Conservation (phyloP, 139 green algal genomes). For the Auxenochlorella pyrenoidosa region DNA sequence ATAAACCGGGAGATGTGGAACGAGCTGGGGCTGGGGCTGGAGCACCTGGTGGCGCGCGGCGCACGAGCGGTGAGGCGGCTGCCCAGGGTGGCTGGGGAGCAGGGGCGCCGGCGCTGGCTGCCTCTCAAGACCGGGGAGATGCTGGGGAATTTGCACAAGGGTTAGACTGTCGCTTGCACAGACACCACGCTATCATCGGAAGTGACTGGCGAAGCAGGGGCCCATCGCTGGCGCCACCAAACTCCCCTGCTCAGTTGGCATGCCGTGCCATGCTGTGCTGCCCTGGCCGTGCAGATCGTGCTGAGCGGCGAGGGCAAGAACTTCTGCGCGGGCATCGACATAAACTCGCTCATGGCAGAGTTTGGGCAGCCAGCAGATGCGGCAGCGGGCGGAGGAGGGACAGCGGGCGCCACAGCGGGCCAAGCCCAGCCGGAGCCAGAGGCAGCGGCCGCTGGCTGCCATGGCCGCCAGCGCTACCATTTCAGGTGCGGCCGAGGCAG, state of each 20-base stretch:
- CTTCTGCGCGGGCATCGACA: conserved; percentile 83
- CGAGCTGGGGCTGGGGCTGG: conserved; percentile 12
- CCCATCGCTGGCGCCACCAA: background rate
- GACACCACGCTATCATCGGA: background rate
- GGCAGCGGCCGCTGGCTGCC: background rate
- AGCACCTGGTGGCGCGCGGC: conserved; percentile 8
- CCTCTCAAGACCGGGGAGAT: no score
- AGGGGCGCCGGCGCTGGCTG: no score
- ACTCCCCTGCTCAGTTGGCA: no score
- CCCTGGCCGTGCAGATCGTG: conserved; percentile 55
- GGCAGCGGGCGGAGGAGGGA: background rate
- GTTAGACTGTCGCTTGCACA: no score
- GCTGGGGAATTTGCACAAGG: no score
- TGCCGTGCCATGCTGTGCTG: background rate
- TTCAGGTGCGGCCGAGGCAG: background rate
- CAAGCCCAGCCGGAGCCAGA: background rate
- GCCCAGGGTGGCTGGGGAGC: no score
- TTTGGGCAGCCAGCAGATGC: background rate
- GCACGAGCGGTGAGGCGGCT: conserved; percentile 24
- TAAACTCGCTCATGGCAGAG: conserved; percentile 28
- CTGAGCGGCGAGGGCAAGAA: conserved; percentile 66
- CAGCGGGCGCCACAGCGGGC: background rate
- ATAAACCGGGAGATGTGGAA: conserved; percentile 31
- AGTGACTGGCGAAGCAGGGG: background rate
- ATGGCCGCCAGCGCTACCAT: background rate